These are phyloP conservation scores for Castanea crenata DNA, from an alignment of 306 rosid genomes.

Conservation along the genomic window DNA sequence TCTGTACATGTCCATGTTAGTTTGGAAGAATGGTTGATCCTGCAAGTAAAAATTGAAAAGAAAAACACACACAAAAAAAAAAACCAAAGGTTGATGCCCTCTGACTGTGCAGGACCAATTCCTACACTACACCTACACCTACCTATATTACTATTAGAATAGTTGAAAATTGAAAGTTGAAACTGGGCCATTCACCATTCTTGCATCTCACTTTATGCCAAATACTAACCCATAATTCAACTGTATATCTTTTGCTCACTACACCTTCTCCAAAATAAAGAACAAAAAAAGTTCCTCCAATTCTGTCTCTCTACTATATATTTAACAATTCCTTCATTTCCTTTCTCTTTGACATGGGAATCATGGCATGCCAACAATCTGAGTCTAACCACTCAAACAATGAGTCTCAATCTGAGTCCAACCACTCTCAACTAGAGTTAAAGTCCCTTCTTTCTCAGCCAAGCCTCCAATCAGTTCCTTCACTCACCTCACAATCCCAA, in stretches of 20 bases:
- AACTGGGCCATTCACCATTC: too few species aligned
- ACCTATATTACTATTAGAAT: too few species aligned
- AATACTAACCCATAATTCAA: too few species aligned
- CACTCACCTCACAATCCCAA: conserved; percentile 38
- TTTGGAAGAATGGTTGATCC: background rate
- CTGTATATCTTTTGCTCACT: too few species aligned
- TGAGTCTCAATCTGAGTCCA: conserved; percentile 25
- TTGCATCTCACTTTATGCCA: too few species aligned
- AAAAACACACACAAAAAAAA: background rate
- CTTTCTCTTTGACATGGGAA: conserved; percentile 33
- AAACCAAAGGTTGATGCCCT: background rate
- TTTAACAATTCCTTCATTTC: conserved; percentile 26
- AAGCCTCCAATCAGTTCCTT: conserved; percentile 59
- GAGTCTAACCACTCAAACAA: background rate
- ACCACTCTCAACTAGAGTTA: conserved; percentile 1
- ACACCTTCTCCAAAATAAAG: conserved; percentile 11
- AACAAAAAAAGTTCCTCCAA: background rate
- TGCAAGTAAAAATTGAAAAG: background rate
- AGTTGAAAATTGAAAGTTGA: too few species aligned
- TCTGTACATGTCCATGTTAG: background rate
- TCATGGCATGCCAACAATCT: conserved; percentile 54
- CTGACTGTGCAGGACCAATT: too few species aligned
- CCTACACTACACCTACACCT: too few species aligned
- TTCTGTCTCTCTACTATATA: conserved; percentile 22
- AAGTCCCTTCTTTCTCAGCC: conserved; percentile 39